Percentiles rank a stretch among this genome's conserved stretches.
phyloP scores from a whole-genome alignment of 208 protist genomes.

The Crithidia sp. region DNA sequence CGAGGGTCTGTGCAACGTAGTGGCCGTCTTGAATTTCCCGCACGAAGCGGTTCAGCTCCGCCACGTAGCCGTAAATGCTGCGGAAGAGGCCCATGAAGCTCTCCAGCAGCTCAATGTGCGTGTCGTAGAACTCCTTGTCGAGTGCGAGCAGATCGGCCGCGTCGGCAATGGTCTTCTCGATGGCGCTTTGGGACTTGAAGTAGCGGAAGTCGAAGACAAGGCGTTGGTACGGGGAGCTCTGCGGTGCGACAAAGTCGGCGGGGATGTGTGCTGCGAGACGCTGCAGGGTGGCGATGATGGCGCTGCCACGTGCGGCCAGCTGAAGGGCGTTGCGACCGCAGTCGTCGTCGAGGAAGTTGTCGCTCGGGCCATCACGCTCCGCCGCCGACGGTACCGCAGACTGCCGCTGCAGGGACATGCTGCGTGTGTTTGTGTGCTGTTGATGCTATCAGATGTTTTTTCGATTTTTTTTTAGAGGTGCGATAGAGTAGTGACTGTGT shows the following conservation, averaged over 20 bases:
- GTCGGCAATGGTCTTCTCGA: slow-evolving; percentile 78
- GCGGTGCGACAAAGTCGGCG: slow-evolving; percentile 67
- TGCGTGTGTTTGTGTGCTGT: not conserved
- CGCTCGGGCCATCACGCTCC: not conserved
- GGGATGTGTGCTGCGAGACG: slow-evolving; percentile 93
- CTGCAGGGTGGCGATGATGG: slow-evolving; percentile 94
- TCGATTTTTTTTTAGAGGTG: no score
- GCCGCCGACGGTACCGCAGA: not conserved
- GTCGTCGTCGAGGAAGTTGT: slow-evolving; percentile 87
- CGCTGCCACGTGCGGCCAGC: slow-evolving; percentile 90
- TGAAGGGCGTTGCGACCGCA: slow-evolving; percentile 93
- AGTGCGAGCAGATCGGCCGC: slow-evolving; percentile 59
- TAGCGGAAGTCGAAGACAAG: slow-evolving; percentile 96
- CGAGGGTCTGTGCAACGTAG: slow-evolving; percentile 91
- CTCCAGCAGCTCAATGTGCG: slow-evolving; percentile 95
- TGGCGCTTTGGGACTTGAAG: slow-evolving; percentile 77
- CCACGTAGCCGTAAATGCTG: slow-evolving; percentile 95
- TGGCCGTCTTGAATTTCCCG: slow-evolving; percentile 91
- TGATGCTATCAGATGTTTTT: no score
- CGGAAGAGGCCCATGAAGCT: slow-evolving; percentile 98
- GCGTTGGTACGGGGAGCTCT: slow-evolving; percentile 63
- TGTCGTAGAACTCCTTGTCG: slow-evolving; percentile 85
- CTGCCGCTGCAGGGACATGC: slow-evolving; percentile 5
- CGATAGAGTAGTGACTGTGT: no score
- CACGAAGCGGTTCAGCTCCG: slow-evolving; percentile 92